Conservation (phyloP, 257 asterid species). For the Solanum peruvianum region DNA sequence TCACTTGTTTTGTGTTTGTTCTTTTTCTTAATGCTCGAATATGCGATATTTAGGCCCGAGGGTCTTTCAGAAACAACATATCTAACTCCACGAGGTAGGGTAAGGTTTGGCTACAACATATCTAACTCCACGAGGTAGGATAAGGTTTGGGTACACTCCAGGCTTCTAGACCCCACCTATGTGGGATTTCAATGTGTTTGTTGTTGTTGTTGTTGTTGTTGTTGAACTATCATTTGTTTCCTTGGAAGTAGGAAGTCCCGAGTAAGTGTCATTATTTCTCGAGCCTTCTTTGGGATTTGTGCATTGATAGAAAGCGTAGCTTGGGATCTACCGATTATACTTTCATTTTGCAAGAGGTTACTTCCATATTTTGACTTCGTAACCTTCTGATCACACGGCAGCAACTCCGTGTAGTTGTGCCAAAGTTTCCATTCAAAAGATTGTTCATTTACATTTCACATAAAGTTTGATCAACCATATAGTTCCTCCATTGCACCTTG, state of each 20-base stretch:
- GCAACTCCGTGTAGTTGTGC: not conserved
- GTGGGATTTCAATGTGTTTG: not conserved
- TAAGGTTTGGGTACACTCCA: not conserved
- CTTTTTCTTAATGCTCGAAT: not conserved
- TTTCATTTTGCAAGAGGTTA: not conserved
- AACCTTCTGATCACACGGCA: not conserved
- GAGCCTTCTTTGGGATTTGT: not conserved
- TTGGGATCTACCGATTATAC: too few species aligned
- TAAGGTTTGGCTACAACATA: not conserved
- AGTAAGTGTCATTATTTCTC: not conserved
- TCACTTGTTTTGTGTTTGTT: not conserved
- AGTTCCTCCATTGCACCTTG: not conserved
- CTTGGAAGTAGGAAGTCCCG: not conserved
- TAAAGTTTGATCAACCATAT: not conserved
- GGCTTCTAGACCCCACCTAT: not conserved
- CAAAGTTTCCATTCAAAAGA: not conserved
- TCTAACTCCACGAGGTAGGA: not conserved
- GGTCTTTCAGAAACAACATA: not conserved
- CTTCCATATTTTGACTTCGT: not conserved
- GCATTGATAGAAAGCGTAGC: not conserved
- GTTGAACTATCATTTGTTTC: not conserved
- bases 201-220: not conserved
- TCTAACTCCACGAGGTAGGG: not conserved
- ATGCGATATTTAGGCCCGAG: not conserved
- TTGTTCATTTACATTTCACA: not conserved